These are phyloP conservation scores for Penicillium lividum DNA, from an alignment of 495 filamentous ascomycete genomes.

Conservation along the genomic window DNA sequence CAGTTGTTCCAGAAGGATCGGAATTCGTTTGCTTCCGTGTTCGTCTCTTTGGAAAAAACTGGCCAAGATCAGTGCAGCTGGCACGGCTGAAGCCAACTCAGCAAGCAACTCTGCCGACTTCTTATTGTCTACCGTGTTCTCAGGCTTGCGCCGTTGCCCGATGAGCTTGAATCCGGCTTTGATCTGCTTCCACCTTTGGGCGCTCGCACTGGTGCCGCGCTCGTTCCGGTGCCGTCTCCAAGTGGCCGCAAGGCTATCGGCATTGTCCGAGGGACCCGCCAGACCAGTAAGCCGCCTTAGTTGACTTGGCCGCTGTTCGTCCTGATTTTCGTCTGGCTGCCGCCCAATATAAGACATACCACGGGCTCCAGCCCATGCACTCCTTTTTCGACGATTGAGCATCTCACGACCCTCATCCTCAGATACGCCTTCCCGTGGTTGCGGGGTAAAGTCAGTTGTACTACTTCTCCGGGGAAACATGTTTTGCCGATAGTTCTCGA, in stretches of 20 bases:
- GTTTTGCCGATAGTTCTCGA: conserved; percentile 48
- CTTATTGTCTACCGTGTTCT: conserved; percentile 82
- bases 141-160: conserved; percentile 73
- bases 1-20: conserved; percentile 91
- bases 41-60: conserved; percentile 98
- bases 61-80: conserved; percentile 88
- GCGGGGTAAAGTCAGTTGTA: conserved; percentile 62
- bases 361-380: conserved; percentile 56
- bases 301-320: conserved; percentile 66
- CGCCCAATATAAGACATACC: conserved; percentile 55
- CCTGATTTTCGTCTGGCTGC: conserved; percentile 40
- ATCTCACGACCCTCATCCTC: conserved; percentile 87
- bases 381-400: conserved; percentile 59
- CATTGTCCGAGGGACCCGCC: conserved; percentile 57
- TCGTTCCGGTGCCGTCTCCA: conserved; percentile 58
- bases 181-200: conserved; percentile 81
- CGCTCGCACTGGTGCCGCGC: conserved; percentile 73
- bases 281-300: conserved; percentile 75
- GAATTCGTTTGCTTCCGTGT: conserved; percentile 90
- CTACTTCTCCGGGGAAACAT: conserved; percentile 69
- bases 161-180: conserved; percentile 83
- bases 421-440: conserved; percentile 73
- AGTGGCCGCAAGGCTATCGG: conserved; percentile 48
- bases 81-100: conserved; percentile 86
- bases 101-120: conserved; percentile 97